phyloP scores from a whole-genome alignment of 805 yeast genomes.

The Suhomyces pyralidae region DNA sequence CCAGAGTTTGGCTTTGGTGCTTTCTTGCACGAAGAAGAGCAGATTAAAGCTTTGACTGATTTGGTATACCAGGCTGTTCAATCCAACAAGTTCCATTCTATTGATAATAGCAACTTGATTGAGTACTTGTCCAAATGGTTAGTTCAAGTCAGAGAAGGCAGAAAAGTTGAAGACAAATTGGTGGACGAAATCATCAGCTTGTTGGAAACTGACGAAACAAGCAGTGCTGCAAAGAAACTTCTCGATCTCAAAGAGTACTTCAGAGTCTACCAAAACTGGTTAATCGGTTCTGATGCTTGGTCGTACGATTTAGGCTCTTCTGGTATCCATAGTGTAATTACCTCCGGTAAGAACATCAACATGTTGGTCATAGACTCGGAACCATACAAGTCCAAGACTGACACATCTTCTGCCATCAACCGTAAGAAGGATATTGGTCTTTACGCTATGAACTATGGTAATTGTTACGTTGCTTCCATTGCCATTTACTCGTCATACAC shows the following conservation, averaged over 20 bases:
- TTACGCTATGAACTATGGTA: slow-evolving; percentile 90
- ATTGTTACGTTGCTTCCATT: slow-evolving; percentile 87
- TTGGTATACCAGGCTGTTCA: slow-evolving; percentile 47
- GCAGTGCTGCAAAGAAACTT: slow-evolving; percentile 44
- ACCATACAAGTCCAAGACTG: slow-evolving; percentile 47
- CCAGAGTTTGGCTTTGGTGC: slow-evolving; percentile 91
- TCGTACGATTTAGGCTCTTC: slow-evolving; percentile 88
- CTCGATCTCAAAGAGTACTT: slow-evolving; percentile 48
- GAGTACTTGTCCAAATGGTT: slow-evolving; percentile 71
- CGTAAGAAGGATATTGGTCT: slow-evolving; percentile 91
- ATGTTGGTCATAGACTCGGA: slow-evolving; percentile 85
- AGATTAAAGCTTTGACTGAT: slow-evolving; percentile 43
- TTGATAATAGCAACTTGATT: slow-evolving; percentile 47
- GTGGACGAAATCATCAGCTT: slow-evolving; percentile 34
- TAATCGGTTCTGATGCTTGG: slow-evolving; percentile 95
- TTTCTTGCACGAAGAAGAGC: slow-evolving; percentile 56
- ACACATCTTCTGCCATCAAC: slow-evolving; percentile 37
- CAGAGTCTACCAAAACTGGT: slow-evolving; percentile 61
- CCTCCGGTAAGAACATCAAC: slow-evolving; percentile 75
- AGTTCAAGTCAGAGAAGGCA: slow-evolving; percentile 42
- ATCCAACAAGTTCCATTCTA: slow-evolving; percentile 41
- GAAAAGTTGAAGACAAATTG: slow-evolving; percentile 21
- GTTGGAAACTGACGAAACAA: slow-evolving; percentile 35
- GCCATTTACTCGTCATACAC: slow-evolving; percentile 93
- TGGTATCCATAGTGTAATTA: slow-evolving; percentile 81